phyloP scores from a whole-genome alignment of 2,329 filamentous ascomycete species.

The Colletotrichum sp. region DNA sequence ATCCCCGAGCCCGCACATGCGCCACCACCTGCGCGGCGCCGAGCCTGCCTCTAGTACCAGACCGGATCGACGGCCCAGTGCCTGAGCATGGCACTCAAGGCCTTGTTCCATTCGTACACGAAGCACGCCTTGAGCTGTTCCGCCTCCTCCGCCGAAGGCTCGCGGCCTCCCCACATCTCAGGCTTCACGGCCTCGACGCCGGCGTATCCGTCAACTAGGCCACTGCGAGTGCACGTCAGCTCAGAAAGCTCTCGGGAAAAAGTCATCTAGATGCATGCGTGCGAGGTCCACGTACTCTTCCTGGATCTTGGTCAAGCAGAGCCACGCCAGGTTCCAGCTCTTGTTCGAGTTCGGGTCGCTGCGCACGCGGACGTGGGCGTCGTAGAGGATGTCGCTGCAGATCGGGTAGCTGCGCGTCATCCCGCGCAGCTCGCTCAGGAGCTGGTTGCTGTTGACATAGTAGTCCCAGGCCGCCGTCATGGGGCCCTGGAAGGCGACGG shows the following conservation, averaged over 20 bases:
- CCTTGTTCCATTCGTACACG: slow-evolving; percentile 69
- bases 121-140: slow-evolving; percentile 67
- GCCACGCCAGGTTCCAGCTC: slow-evolving; percentile 80
- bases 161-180: slow-evolving; percentile 72
- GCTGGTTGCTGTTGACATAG: slow-evolving; percentile 73
- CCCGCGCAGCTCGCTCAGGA: slow-evolving; percentile 72
- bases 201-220: slow-evolving; percentile 66
- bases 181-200: slow-evolving; percentile 63
- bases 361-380: slow-evolving; percentile 68
- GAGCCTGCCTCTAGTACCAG: slow-evolving; percentile 33
- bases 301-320: slow-evolving; percentile 70
- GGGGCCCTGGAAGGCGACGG: slow-evolving; percentile 61
- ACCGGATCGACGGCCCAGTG: slow-evolving; percentile 71
- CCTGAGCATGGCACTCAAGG: slow-evolving; percentile 68
- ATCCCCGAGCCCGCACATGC: slow-evolving; percentile 34
- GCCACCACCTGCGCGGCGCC: slow-evolving; percentile 27
- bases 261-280: neutral
- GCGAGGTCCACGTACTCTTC: slow-evolving; percentile 59
- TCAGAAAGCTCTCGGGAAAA: neutral
- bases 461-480: slow-evolving; percentile 76
- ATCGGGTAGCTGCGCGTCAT: slow-evolving; percentile 73
- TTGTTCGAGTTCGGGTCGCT: slow-evolving; percentile 68
- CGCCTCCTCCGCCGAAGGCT: slow-evolving; percentile 60
- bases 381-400: slow-evolving; percentile 66
- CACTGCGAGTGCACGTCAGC: slow-evolving; percentile 39